Percentiles rank a stretch among this genome's conserved stretches.
These are phyloP conservation scores for Ormosia emarginata DNA, from an alignment of 306 rosid genomes.

Conservation along the genomic window DNA sequence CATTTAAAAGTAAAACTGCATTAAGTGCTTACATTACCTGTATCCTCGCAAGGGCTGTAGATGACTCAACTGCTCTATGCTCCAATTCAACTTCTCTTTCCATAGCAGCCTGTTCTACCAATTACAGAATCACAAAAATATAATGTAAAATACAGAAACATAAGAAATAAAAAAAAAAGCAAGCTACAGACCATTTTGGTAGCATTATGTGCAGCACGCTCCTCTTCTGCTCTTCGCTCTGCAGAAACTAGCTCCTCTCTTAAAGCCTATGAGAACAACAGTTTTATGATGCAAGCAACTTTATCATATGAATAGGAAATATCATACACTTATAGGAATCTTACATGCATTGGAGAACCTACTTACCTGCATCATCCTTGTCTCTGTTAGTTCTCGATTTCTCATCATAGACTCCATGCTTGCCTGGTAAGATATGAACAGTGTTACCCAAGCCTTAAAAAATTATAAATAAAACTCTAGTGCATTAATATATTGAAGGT, in stretches of 20 bases:
- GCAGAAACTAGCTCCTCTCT: constrained; percentile 90
- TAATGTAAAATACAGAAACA: constrained; percentile 14
- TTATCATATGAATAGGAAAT: constrained; percentile 10
- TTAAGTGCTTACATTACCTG: constrained; percentile 66
- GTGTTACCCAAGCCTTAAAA: constrained; percentile 26
- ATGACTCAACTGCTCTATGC: constrained; percentile 89
- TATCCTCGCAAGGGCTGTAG: constrained; percentile 90
- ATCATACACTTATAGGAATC: background rate
- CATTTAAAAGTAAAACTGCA: background rate
- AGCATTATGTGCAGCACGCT: constrained; percentile 86
- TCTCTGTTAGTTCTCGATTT: constrained; percentile 86
- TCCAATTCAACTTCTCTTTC: constrained; percentile 98
- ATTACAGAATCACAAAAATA: constrained; percentile 21
- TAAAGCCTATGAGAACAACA: constrained; percentile 55
- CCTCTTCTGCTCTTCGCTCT: constrained; percentile 98
- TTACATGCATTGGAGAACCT: constrained; percentile 29
- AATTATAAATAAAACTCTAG: constrained; percentile 9
- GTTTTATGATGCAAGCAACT: constrained; percentile 10
- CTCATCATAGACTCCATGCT: constrained; percentile 94
- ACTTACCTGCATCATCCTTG: constrained; percentile 98
- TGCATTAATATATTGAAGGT: background rate
- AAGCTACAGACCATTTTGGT: constrained; percentile 73
- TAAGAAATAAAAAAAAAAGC: background rate
- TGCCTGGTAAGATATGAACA: constrained; percentile 49
- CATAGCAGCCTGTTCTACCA: constrained; percentile 80